phyloP scores from a whole-genome alignment of 768 basidiomycete species.

The Calocera cornea region DNA sequence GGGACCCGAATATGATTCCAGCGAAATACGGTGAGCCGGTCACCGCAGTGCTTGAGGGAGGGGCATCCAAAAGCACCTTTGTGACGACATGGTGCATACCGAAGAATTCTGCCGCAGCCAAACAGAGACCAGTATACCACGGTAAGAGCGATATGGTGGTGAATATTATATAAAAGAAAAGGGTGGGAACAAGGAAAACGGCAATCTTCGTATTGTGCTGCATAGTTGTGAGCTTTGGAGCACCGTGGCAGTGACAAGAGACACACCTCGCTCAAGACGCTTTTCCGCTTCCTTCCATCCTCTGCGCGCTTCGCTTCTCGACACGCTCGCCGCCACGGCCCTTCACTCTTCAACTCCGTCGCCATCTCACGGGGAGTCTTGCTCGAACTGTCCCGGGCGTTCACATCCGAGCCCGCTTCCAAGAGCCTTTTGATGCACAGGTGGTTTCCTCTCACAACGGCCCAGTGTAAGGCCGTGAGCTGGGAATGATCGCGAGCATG shows the following conservation, averaged over 20 bases:
- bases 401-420: slow-evolving; percentile 73
- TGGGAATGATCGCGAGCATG: slow-evolving; percentile 67
- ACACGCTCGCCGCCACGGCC: slow-evolving; percentile 77
- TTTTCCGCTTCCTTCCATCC: slow-evolving; percentile 50
- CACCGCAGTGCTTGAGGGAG: slow-evolving; percentile 69
- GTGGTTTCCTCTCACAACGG: slow-evolving; percentile 87
- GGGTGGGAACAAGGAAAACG: slow-evolving; percentile 62
- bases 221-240: background rate
- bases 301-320: slow-evolving; percentile 77
- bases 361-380: slow-evolving; percentile 93
- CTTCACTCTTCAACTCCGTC: slow-evolving; percentile 75
- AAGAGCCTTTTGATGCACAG: slow-evolving; percentile 66
- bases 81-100: slow-evolving; percentile 91
- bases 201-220: slow-evolving; percentile 71
- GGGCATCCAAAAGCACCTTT: slow-evolving; percentile 69
- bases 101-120: slow-evolving; percentile 77
- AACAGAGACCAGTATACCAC: slow-evolving; percentile 76
- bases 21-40: slow-evolving; percentile 85
- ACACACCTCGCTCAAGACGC: slow-evolving; percentile 60
- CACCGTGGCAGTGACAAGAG: background rate
- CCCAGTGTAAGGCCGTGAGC: slow-evolving; percentile 89
- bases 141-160: slow-evolving; percentile 70
- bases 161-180: slow-evolving; percentile 75
- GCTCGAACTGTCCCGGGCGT: slow-evolving; percentile 65
- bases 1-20: slow-evolving; percentile 71